Percentiles rank a stretch among this genome's conserved stretches.
Evolutionary conservation across 2,329 filamentous ascomycete genomes (phyloP).

Genomic region (Microdochium nivale): DNA sequence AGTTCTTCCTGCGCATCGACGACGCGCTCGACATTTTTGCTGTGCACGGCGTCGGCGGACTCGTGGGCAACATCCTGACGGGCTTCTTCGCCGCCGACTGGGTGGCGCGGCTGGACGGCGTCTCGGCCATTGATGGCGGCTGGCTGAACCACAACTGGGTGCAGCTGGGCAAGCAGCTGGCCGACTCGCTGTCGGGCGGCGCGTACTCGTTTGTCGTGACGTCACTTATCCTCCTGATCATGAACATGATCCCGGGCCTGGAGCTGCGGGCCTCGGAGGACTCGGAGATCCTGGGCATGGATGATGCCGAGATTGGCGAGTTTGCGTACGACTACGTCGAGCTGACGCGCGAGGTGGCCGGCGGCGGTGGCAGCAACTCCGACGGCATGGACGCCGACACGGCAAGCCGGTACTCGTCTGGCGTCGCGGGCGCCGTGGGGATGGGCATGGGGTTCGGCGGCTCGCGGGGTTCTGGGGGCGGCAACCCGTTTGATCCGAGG

Average conservation of each 20-base stretch:
- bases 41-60: conserved; percentile 68
- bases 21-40: conserved; percentile 87
- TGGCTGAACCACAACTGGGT: conserved; percentile 81
- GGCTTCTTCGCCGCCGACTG: conserved; percentile 79
- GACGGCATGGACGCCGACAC: conserved; percentile 31
- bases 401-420: conserved; percentile 33
- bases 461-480: too few relatives aligned
- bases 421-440: conserved; percentile 13
- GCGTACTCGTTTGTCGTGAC: conserved; percentile 73
- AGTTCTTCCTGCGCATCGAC: conserved; percentile 73
- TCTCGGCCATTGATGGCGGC: conserved; percentile 59
- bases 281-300: conserved; percentile 75
- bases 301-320: conserved; percentile 86
- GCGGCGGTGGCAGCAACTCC: background rate
- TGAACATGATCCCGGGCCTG: conserved; percentile 71
- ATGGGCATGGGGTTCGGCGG: background rate
- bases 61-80: conserved; percentile 72
- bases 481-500: conserved; percentile 27
- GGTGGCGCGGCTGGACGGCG: conserved; percentile 72
- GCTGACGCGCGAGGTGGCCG: conserved; percentile 56
- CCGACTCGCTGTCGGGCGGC: conserved; percentile 69
- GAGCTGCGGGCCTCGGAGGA: conserved; percentile 67
- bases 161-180: conserved; percentile 76
- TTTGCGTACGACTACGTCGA: conserved; percentile 96
- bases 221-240: conserved; percentile 69